phyloP scores from a whole-genome alignment of 768 basidiomycete genomes.

The Pleurotus platypus region DNA sequence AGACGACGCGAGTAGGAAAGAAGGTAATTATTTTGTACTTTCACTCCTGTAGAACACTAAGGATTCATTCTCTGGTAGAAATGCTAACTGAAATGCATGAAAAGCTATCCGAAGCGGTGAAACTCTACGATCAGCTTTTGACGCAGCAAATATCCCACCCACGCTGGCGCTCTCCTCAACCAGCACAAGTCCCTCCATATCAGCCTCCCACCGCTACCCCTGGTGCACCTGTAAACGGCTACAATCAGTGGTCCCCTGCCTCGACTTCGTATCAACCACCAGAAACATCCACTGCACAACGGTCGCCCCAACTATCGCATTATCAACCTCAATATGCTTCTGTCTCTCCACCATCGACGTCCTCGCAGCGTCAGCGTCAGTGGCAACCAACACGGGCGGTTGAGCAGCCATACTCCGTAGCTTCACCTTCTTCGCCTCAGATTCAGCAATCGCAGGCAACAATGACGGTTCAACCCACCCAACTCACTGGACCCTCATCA shows the following conservation, averaged over 20 bases:
- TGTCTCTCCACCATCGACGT: constrained; percentile 6
- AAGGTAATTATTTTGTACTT: constrained; percentile 45
- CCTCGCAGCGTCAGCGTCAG: constrained; percentile 21
- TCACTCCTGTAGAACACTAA: background rate
- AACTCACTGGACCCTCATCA: constrained; percentile 16
- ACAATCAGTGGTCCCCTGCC: constrained; percentile 33
- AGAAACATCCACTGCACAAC: constrained; percentile 10
- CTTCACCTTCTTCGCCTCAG: constrained; percentile 18
- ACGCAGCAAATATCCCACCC: constrained; percentile 80
- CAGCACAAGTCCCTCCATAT: constrained; percentile 26
- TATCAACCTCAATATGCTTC: constrained; percentile 11
- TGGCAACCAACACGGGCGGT: constrained; percentile 12
- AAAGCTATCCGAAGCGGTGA: constrained; percentile 88
- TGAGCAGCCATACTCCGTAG: constrained; percentile 9
- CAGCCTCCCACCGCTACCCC: constrained; percentile 22
- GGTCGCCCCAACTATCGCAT: constrained; percentile 14
- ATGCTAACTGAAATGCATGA: constrained; percentile 92
- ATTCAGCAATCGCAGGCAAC: constrained; percentile 13
- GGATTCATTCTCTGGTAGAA: constrained; percentile 39
- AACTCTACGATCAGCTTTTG: constrained; percentile 84
- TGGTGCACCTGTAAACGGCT: constrained; percentile 22
- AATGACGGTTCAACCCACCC: constrained; percentile 18
- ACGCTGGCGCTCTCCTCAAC: constrained; percentile 50
- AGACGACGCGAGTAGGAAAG: constrained; percentile 83
- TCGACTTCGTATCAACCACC: constrained; percentile 16